phyloP scores from a whole-genome alignment of 202 grass and related monocot species.

The Dendrocalamus latiflorus region DNA sequence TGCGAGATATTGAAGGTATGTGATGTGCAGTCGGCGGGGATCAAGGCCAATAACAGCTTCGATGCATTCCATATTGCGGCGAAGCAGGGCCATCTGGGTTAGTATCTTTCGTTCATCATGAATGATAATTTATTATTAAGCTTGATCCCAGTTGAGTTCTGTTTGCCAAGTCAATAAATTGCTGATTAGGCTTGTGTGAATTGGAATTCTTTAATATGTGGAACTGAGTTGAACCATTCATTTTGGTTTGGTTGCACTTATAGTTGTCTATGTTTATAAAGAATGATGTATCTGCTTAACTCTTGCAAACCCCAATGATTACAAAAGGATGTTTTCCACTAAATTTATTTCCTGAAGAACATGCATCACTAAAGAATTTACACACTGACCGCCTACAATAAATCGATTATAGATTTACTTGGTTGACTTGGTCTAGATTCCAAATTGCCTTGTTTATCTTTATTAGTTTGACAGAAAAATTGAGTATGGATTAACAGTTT shows the following conservation, averaged over 20 bases:
- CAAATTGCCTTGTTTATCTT: neutral
- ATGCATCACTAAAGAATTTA: neutral
- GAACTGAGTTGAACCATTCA: neutral
- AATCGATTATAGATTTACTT: neutral
- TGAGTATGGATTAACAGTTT: neutral
- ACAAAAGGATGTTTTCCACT: neutral
- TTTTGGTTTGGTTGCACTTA: neutral
- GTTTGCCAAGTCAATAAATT: neutral
- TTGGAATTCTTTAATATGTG: slow-evolving; percentile 1
- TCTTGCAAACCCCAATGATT: neutral
- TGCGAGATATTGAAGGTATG: slow-evolving; percentile 64
- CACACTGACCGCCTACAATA: neutral
- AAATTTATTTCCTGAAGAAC: neutral
- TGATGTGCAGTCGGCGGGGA: slow-evolving; percentile 63
- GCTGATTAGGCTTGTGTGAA: neutral
- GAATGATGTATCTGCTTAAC: slow-evolving; percentile 17
- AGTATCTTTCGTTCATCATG: slow-evolving; percentile 14
- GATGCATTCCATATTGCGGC: slow-evolving; percentile 95
- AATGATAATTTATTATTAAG: neutral
- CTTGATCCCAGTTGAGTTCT: neutral
- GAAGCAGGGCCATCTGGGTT: slow-evolving; percentile 92
- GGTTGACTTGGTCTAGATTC: slow-evolving; percentile 3
- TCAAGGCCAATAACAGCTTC: slow-evolving; percentile 78
- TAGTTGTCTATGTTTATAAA: slow-evolving; percentile 8
- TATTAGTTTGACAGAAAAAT: slow-evolving; percentile 5